These are phyloP conservation scores for Stemphylium vesicarium DNA, from an alignment of 2,329 filamentous ascomycete species.

Conservation along the genomic window DNA sequence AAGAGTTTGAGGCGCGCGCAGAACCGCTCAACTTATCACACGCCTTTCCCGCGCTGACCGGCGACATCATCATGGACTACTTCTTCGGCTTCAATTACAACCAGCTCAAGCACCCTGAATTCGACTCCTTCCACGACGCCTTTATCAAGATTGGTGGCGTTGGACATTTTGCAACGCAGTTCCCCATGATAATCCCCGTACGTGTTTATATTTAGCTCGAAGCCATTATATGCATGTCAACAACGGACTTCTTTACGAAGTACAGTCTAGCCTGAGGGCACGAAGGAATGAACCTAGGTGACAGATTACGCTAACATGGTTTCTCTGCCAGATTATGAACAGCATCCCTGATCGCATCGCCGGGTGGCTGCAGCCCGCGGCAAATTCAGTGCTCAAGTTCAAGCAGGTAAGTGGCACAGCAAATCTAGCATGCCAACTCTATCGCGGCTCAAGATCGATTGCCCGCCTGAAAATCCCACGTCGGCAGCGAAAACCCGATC, in stretches of 20 bases:
- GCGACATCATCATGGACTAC: slow-evolving; percentile 57
- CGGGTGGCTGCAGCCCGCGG: slow-evolving; percentile 40
- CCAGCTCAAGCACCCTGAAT: slow-evolving; percentile 43
- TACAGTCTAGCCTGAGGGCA: not conserved
- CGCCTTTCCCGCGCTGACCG: slow-evolving; percentile 51
- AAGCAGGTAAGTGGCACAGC: slow-evolving; percentile 30
- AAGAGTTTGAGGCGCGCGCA: slow-evolving; percentile 38
- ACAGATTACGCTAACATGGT: not conserved
- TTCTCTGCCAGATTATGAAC: slow-evolving; percentile 38
- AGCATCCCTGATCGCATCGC: slow-evolving; percentile 39
- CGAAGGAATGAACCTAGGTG: not conserved
- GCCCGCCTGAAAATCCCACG: no score
- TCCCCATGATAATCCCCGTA: slow-evolving; percentile 41
- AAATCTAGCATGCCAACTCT: not conserved
- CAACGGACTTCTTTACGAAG: not conserved
- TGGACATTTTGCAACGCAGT: slow-evolving; percentile 43
- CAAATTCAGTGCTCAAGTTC: slow-evolving; percentile 40
- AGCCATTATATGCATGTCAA: not conserved
- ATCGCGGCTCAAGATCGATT: no score
- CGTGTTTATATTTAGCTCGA: slow-evolving; percentile 4
- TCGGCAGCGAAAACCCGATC: not conserved
- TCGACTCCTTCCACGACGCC: slow-evolving; percentile 44
- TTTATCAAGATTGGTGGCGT: slow-evolving; percentile 41
- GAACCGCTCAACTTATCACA: slow-evolving; percentile 39
- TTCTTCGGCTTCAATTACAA: slow-evolving; percentile 46